phyloP scores from a whole-genome alignment of 2,329 filamentous ascomycete species.

The Paraphoma chrysanthemicola region DNA sequence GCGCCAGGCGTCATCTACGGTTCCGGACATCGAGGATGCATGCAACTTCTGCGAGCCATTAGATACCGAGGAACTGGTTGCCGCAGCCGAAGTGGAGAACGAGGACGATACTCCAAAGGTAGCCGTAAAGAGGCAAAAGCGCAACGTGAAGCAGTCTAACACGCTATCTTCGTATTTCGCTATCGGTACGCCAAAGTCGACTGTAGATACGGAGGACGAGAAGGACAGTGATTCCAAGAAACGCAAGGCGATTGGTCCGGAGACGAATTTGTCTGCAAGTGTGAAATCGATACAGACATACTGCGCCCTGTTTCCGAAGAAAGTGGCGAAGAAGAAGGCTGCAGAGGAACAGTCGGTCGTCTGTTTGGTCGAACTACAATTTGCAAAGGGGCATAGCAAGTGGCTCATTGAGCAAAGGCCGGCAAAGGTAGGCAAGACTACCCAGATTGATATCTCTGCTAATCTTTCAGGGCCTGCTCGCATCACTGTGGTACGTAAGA shows the following conservation, averaged over 20 bases:
- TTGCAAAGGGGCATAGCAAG: conserved; percentile 20
- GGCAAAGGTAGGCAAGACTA: conserved; percentile 35
- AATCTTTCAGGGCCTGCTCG: background rate
- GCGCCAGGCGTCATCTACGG: conserved; percentile 6
- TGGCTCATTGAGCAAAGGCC: conserved; percentile 48
- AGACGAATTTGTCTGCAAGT: background rate
- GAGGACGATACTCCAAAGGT: conserved; percentile 17
- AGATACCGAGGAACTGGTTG: conserved; percentile 39
- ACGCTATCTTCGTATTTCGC: conserved; percentile 30
- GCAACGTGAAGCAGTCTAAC: conserved; percentile 20
- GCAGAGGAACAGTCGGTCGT: conserved; percentile 43
- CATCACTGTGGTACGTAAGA: conserved; percentile 29
- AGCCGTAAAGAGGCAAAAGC: conserved; percentile 32
- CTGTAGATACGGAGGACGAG: conserved; percentile 13
- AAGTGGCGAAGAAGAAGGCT: conserved; percentile 42
- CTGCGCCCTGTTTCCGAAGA: conserved; percentile 46
- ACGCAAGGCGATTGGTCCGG: conserved; percentile 24
- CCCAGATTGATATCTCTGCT: background rate
- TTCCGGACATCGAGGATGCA: conserved; percentile 40
- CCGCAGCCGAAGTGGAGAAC: conserved; percentile 21
- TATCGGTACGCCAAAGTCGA: conserved; percentile 18
- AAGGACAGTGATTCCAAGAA: conserved; percentile 24
- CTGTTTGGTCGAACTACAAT: conserved; percentile 35
- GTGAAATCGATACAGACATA: conserved; percentile 29
- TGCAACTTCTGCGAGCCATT: conserved; percentile 37